Conservation (phyloP, 495 filamentous ascomycete species). For the Lindgomyces ingoldianus region DNA sequence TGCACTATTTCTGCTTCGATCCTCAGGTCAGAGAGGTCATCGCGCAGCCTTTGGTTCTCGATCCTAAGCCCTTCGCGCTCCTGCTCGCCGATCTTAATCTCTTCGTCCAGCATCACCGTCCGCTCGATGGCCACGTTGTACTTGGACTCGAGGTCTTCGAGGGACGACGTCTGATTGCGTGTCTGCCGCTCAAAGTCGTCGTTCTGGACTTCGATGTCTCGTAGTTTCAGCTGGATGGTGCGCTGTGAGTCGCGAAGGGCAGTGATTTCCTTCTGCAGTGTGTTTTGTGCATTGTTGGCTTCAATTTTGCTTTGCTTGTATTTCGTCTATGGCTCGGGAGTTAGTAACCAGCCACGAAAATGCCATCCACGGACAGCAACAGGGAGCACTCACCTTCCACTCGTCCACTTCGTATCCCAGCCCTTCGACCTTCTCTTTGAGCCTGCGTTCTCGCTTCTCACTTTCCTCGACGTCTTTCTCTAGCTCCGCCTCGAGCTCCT, state of each 20-base stretch:
- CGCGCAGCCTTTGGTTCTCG: conserved; percentile 80
- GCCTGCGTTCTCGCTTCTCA: conserved; percentile 82
- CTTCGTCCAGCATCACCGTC: conserved; percentile 89
- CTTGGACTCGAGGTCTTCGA: conserved; percentile 96
- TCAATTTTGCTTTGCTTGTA: conserved; percentile 94
- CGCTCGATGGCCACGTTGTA: conserved; percentile 93
- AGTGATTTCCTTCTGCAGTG: conserved; percentile 94
- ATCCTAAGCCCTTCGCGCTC: conserved; percentile 87
- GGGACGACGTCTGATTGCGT: conserved; percentile 86
- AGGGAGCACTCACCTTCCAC: conserved; percentile 77
- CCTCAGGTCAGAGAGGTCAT: conserved; percentile 89
- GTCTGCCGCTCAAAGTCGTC: conserved; percentile 98
- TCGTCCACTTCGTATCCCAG: conserved; percentile 90
- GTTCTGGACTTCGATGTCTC: conserved; percentile 96
- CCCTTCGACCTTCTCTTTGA: conserved; percentile 83
- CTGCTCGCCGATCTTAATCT: conserved; percentile 84
- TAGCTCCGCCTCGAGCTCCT: conserved; percentile 89
- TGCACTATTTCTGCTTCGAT: conserved; percentile 93
- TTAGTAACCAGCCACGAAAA: conserved; percentile 29
- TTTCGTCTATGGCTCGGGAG: conserved; percentile 65
- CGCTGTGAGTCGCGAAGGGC: conserved; percentile 80
- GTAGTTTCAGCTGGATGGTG: conserved; percentile 74
- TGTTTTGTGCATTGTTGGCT: conserved; percentile 76
- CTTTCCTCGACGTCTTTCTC: conserved; percentile 96
- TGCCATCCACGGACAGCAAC: neutral